phyloP scores from a whole-genome alignment of 495 filamentous ascomycete genomes.

The Gamarada debralockiae region DNA sequence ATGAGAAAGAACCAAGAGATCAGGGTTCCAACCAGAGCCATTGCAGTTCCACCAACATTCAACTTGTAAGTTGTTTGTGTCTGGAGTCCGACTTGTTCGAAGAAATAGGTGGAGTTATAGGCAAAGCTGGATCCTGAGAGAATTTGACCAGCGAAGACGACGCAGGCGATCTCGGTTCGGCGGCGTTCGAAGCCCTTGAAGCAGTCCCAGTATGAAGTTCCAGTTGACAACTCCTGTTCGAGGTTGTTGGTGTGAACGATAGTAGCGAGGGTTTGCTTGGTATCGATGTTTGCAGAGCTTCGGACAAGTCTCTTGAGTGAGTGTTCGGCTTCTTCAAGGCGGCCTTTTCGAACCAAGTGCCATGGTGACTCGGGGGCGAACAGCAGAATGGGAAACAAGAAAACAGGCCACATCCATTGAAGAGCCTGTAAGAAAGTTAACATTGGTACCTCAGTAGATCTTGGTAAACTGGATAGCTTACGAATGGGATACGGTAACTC shows the following conservation, averaged over 20 bases:
- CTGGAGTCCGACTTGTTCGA: constrained; percentile 49
- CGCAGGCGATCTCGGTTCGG: constrained; percentile 65
- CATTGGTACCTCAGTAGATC: too few relatives aligned
- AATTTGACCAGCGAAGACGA: constrained; percentile 67
- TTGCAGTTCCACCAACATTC: constrained; percentile 12
- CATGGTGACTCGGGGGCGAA: constrained; percentile 48
- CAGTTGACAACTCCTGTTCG: constrained; percentile 53
- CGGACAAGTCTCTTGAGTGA: constrained; percentile 42
- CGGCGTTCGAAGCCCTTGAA: constrained; percentile 62
- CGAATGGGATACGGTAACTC: constrained; percentile 53
- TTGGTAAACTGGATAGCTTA: too few relatives aligned
- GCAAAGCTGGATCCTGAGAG: constrained; percentile 64
- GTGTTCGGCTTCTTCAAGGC: constrained; percentile 42
- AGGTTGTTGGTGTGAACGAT: constrained; percentile 59
- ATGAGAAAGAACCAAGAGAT: constrained; percentile 47
- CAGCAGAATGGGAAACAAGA: constrained; percentile 34
- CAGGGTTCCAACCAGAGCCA: constrained; percentile 39
- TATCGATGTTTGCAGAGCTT: constrained; percentile 28
- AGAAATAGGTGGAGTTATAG: constrained; percentile 67
- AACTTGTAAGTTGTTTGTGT: constrained; percentile 39
- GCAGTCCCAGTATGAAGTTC: constrained; percentile 58
- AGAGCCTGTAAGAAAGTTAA: too few relatives aligned
- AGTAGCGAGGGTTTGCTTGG: constrained; percentile 46
- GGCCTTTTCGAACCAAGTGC: constrained; percentile 55
- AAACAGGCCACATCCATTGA: constrained; percentile 53